Base-by-base conservation (phyloP, 2,329 filamentous ascomycete species). In the Fusarium neocosmosporiellum region DNA sequence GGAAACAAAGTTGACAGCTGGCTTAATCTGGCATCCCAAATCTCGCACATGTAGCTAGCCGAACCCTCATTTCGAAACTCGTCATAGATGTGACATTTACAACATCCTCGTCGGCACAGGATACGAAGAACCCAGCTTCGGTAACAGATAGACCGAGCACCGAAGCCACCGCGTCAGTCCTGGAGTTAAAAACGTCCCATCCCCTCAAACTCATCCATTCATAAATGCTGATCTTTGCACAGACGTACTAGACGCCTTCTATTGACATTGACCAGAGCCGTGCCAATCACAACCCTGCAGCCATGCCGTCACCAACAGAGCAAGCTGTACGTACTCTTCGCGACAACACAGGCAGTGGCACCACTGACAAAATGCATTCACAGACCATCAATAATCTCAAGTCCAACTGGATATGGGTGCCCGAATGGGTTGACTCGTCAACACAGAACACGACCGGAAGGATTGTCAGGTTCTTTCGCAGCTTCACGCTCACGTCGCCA, bases 321-420 rank as follows among this genome's bases (percentile, higher is more conserved):
- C 22, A 46, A 27, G 22, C 22, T 11, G 41, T 46, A 46, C 41
- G 41, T 46, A 46, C 41, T 46, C 14, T 46, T 27, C 22, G 5
- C 41, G 41, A 46, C 41, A 8, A 31, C 29, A 33, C 31, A 5
- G n/a, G n/a, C 11, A 22, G 22, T 46, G 41, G 22, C 22, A 46
- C 22, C 41, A 18, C 16, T 46, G 7, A 55, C 29, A n/a, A n/a
- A 24, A 67, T 20, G 20, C 14, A 34, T 20, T 33, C n/a, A 27
- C 50, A 83, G 79, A 78, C 63, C 18, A 77, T 81, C 59, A 76
- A 80, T 58, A 65, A 67, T 11, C 81, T 84, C 43, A 81, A 81
- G 63, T 77, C 78, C 20, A 84, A 81, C 61, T 84, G 82, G 82
- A 71, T 84, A 39, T 84, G 82, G 83, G 46, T 73, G 1, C 77